Evolutionary conservation across 176 grass and related monocot species (phyloP).

Genomic region (Juncus inflexus): DNA sequence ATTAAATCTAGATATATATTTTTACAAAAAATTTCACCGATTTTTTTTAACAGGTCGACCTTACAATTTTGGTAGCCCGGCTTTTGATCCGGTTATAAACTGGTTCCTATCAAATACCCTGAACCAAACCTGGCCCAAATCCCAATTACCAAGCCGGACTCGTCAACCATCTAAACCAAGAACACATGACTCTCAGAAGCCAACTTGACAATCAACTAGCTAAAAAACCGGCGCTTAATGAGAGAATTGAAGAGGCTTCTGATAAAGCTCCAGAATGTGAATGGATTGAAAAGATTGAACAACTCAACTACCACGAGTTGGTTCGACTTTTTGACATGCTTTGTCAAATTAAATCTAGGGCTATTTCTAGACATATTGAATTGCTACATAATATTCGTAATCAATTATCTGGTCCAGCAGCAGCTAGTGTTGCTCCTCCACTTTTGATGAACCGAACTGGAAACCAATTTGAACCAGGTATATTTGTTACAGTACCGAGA

Average conservation of each 20-base stretch:
- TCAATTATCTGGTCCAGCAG: not conserved
- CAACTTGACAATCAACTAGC: not conserved
- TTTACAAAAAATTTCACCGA: too few relatives aligned
- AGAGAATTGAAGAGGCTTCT: not conserved
- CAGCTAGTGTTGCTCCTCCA: not conserved
- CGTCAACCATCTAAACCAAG: constrained; percentile 5
- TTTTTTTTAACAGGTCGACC: constrained; percentile 4
- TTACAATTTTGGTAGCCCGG: constrained; percentile 16
- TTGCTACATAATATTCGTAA: not conserved
- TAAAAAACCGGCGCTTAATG: not conserved
- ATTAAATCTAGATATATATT: too few relatives aligned
- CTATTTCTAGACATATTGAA: not conserved
- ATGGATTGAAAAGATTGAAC: not conserved
- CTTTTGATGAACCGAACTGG: not conserved
- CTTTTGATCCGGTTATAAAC: constrained; percentile 9
- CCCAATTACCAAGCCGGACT: not conserved
- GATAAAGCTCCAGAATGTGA: not conserved
- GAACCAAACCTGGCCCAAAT: constrained; percentile 6
- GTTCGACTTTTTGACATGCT: constrained; percentile 2
- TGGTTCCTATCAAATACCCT: constrained; percentile 5
- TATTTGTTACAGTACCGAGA: not conserved
- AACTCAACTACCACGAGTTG: not conserved
- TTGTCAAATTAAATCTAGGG: not conserved
- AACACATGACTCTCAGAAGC: not conserved
- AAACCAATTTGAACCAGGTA: not conserved